Percentiles rank a stretch among this genome's conserved stretches.
These are phyloP conservation scores for Inga leiocalycina DNA, from an alignment of 306 rosid genomes.

Conservation along the genomic window DNA sequence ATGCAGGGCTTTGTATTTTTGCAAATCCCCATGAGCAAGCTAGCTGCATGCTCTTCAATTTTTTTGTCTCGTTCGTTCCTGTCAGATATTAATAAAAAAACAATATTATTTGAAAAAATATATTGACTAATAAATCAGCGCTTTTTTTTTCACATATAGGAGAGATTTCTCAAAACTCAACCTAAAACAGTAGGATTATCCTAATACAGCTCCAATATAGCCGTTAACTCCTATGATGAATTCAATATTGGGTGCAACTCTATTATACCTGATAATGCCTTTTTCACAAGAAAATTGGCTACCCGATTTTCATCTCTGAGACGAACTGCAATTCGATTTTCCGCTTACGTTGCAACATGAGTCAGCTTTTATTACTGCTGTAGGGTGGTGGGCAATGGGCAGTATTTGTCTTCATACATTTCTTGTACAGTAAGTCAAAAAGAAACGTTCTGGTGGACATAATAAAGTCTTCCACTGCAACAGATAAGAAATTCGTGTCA, in stretches of 20 bases:
- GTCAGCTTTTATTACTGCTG: not conserved
- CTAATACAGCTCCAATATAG: too few species aligned
- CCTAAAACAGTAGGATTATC: too few species aligned
- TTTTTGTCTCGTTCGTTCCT: not conserved
- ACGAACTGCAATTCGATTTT: too few species aligned
- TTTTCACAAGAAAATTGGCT: too few species aligned
- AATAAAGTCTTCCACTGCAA: not conserved
- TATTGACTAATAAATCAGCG: not conserved
- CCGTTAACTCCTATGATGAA: too few species aligned
- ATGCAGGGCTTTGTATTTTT: not conserved
- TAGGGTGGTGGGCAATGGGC: not conserved
- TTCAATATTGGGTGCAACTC: too few species aligned
- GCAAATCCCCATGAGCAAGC: not conserved
- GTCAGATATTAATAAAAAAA: not conserved
- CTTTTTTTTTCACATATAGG: too few species aligned
- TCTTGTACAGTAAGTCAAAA: not conserved
- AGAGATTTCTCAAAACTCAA: too few species aligned
- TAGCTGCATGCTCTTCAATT: not conserved
- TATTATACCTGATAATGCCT: too few species aligned
- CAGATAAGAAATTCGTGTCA: too few species aligned
- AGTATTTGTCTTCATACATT: not conserved
- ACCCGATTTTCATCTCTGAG: too few species aligned
- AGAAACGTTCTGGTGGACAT: not conserved
- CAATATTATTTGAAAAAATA: not conserved
- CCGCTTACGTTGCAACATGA: too few species aligned